A percentile compares a stretch with the other conserved stretches of the same genome.
phyloP scores from a whole-genome alignment of 495 filamentous ascomycete genomes.

The Penicillium waksmanii region DNA sequence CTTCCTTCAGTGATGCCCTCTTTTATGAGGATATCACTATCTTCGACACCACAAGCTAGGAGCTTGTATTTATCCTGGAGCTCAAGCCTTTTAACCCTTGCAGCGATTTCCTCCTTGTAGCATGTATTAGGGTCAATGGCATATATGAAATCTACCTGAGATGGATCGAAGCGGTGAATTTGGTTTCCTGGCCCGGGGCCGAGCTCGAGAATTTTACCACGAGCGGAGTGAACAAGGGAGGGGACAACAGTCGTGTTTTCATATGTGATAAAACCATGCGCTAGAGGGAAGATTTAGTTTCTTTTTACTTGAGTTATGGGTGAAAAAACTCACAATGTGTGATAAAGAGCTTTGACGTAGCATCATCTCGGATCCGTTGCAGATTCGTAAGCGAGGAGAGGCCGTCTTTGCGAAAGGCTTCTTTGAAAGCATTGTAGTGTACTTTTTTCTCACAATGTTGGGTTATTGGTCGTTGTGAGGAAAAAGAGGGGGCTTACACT shows the following conservation, averaged over 20 bases:
- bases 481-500: not conserved
- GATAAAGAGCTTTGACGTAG: conserved; percentile 26
- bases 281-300: conserved; percentile 4
- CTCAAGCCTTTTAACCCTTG: conserved; percentile 25
- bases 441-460: conserved; percentile 10
- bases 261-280: conserved; percentile 36
- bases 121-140: conserved; percentile 48
- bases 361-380: conserved; percentile 24
- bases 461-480: too few relatives aligned
- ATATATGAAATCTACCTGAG: conserved; percentile 40
- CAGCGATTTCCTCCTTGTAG: conserved; percentile 27
- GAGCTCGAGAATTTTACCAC: conserved; percentile 51
- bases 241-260: conserved; percentile 48
- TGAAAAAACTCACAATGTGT: conserved; percentile 19
- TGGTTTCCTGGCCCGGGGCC: conserved; percentile 54
- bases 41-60: conserved; percentile 40
- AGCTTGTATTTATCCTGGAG: conserved; percentile 44
- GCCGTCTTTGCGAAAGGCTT: conserved; percentile 27
- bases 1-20: conserved; percentile 43
- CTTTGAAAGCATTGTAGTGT: conserved; percentile 25
- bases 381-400: conserved; percentile 19
- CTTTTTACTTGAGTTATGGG: too few relatives aligned
- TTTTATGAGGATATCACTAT: conserved; percentile 35
- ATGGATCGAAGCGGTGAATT: conserved; percentile 41
- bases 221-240: conserved; percentile 38